Base-by-base conservation (phyloP, 2,329 filamentous ascomycete genomes). In the Pseudogymnoascus sp. region DNA sequence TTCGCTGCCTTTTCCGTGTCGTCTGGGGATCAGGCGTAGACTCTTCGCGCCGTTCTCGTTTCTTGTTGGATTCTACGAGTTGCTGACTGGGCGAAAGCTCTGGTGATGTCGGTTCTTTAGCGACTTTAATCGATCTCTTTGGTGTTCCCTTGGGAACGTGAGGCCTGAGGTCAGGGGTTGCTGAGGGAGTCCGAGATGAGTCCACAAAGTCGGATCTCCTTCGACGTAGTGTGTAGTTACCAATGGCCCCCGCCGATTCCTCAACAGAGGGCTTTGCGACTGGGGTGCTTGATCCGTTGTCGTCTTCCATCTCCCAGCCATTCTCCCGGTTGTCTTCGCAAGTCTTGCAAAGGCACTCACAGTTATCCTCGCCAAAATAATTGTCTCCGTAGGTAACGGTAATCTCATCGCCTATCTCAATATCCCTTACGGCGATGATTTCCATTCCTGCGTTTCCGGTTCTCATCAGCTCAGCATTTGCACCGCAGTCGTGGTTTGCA, bases 351-450 rank as follows among this genome's bases (percentile, higher is more conserved):
- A 99, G 78, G 71, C 94, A 99, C 71, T 99, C 94, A 73, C 92
- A 92, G 67, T 99, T 99, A 72, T 92, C 86, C 47, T 91, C 87
- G 2, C 94, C 94, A 76, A 99, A 99, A 73, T 99, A 99, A 71
- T 90, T 92, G 16, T 96, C 92, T 22, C 93, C 92, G 70, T 99
- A 99, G 0, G 88, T 93, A 0, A 99, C 94, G 0, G 94, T 99
- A 63, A 99, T 96, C 73, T 99, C 94, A 63, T 99, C 92, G 3
- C 92, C 94, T 1, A 88, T 79, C 9, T 88, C 83, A 64, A 99
- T 97, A 62, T 92, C 82, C 66, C 86, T 85, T 35, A 86, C 85
- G 2, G 94, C 91, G 58, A 96, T 85, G 61, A 99, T 92, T 70
- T 95, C 89, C 77, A 99, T 97, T 36, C 91, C 91, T 62, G 92